Percentiles rank a stretch among this genome's conserved stretches.
phyloP scores from a whole-genome alignment of 805 yeast species.

The Teunomyces funiuensis region DNA sequence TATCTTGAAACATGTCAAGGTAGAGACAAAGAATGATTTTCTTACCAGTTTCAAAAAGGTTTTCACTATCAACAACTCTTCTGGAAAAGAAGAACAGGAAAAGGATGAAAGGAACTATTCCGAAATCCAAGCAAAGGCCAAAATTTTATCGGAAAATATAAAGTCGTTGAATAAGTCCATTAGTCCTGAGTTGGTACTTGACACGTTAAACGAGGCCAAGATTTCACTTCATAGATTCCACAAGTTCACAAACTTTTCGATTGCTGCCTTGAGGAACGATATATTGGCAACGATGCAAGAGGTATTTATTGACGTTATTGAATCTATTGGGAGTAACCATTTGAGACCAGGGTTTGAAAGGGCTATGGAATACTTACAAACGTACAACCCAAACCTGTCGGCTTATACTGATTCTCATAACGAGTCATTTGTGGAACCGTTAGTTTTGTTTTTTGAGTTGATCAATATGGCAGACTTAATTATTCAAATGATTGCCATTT shows the following conservation, averaged over 20 bases:
- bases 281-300: conserved; percentile 47
- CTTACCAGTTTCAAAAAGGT: conserved; percentile 25
- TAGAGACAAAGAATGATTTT: conserved; percentile 35
- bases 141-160: conserved; percentile 71
- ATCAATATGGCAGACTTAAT: conserved; percentile 92
- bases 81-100: conserved; percentile 1
- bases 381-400: conserved; percentile 60
- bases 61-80: conserved; percentile 17
- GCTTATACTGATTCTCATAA: conserved; percentile 26
- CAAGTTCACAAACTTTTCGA: conserved; percentile 32
- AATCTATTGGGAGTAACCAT: conserved; percentile 67
- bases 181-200: conserved; percentile 76
- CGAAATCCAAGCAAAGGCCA: conserved; percentile 78
- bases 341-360: conserved; percentile 80
- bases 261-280: conserved; percentile 32
- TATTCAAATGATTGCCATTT: conserved; percentile 87
- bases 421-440: conserved; percentile 66
- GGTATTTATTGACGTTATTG: conserved; percentile 67
- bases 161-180: conserved; percentile 74
- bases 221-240: conserved; percentile 57
- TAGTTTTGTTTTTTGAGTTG: conserved; percentile 82
- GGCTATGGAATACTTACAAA: conserved; percentile 68
- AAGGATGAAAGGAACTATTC: conserved; percentile 39
- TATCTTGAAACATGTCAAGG: conserved; percentile 50
- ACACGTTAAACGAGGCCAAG: conserved; percentile 67